A percentile compares a stretch with the other conserved stretches of the same genome.
Evolutionary conservation across 257 asterid genomes (phyloP).

Genomic region (Hygrophila difformis): DNA sequence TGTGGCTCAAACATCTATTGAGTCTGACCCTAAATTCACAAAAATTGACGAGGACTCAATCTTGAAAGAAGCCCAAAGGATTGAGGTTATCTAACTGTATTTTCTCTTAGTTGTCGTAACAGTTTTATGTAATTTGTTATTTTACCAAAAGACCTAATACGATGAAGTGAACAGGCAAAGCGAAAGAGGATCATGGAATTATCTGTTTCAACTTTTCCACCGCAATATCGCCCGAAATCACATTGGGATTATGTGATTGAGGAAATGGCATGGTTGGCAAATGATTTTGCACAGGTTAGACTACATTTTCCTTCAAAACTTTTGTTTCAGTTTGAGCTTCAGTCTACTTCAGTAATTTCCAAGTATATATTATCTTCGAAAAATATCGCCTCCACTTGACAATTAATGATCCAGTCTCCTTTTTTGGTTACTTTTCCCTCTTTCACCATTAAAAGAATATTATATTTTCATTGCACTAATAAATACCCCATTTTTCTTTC

Average conservation of each 20-base stretch:
- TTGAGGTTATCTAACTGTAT: slow-evolving; percentile 52
- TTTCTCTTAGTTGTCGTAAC: slow-evolving; percentile 13
- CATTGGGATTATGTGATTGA: slow-evolving; percentile 96
- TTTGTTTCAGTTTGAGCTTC: slow-evolving; percentile 12
- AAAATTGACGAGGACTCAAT: slow-evolving; percentile 66
- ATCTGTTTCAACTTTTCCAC: slow-evolving; percentile 36
- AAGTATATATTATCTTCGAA: too few species aligned
- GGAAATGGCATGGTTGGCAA: slow-evolving; percentile 97
- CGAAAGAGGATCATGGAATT: slow-evolving; percentile 64
- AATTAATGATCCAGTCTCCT: too few species aligned
- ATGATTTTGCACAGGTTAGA: slow-evolving; percentile 95
- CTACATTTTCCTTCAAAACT: slow-evolving; percentile 6
- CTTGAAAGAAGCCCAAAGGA: slow-evolving; percentile 73
- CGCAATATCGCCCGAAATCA: slow-evolving; percentile 38
- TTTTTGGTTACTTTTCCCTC: too few species aligned
- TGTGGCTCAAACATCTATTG: slow-evolving; percentile 33
- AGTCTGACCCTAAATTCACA: slow-evolving; percentile 23
- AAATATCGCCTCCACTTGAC: too few species aligned
- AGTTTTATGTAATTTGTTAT: slow-evolving; percentile 17
- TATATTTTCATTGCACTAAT: too few species aligned
- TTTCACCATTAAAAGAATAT: too few species aligned
- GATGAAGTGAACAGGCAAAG: slow-evolving; percentile 62
- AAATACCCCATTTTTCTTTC: too few species aligned
- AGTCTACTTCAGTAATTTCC: slow-evolving; percentile 14
- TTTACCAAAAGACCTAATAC: slow-evolving; percentile 33